Percentiles rank a stretch among this genome's conserved stretches.
Conservation (phyloP, 2,329 filamentous ascomycete species). For the Penicillium sp. region DNA sequence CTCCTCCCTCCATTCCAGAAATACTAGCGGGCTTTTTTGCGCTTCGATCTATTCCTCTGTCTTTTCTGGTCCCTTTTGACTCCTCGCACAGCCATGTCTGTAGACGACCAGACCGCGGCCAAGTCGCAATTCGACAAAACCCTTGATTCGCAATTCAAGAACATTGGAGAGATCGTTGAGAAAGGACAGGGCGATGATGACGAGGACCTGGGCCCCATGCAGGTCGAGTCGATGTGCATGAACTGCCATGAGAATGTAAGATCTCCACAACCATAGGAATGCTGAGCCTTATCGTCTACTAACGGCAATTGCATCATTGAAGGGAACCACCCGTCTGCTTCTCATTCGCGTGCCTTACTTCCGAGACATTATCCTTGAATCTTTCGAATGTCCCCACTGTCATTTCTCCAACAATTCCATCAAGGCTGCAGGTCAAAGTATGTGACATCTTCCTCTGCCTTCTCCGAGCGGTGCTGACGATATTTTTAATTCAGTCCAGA, state of each 20-base stretch:
- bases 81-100: slow-evolving; percentile 32
- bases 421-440: slow-evolving; percentile 79
- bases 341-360: slow-evolving; percentile 96
- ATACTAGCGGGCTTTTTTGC: not conserved
- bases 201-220: not conserved
- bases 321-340: slow-evolving; percentile 81
- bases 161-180: slow-evolving; percentile 44
- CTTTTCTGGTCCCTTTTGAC: not conserved
- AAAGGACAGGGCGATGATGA: slow-evolving; percentile 37
- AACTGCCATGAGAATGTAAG: slow-evolving; percentile 80
- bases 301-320: slow-evolving; percentile 41
- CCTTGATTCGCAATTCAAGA: slow-evolving; percentile 40
- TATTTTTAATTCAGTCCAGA: slow-evolving; percentile 65
- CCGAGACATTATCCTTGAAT: slow-evolving; percentile 96
- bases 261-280: not conserved
- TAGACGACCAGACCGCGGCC: slow-evolving; percentile 25
- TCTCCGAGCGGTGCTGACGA: slow-evolving; percentile 58
- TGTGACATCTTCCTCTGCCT: not conserved
- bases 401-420: slow-evolving; percentile 90
- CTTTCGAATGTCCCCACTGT: slow-evolving; percentile 91
- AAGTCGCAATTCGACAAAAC: slow-evolving; percentile 43
- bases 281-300: slow-evolving; percentile 6
- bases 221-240: slow-evolving; percentile 77
- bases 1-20: not conserved
- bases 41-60: not conserved